Base-by-base conservation (phyloP, 1,284 basidiomycete species). In the Boletellus dicymbophilus region DNA sequence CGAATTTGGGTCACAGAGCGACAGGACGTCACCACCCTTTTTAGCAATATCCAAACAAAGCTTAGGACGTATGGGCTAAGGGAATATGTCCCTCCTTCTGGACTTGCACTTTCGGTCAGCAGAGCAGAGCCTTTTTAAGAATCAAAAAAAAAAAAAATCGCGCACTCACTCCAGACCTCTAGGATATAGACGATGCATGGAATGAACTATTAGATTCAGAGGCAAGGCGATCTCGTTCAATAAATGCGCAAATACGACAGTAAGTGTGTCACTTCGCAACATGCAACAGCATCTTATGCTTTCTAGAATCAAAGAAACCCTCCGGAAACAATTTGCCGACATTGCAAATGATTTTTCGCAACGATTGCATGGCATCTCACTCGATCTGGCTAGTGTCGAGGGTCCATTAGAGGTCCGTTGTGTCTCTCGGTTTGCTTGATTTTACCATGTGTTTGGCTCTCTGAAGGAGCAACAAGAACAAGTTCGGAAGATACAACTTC, bases 11-110 rank as follows among this genome's bases (percentile, higher is more conserved):
- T 95, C 6, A 86, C 83, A 3, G 95, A 98, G 69, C 85, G 90
- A 60, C 92, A 94, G 64, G 94, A 96, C 56, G 75, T 98, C 8
- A 84, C 88, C 3, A 93, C 90, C 3, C 77, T 98, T 13, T 91
- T 98, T 58, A 87, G 90, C 6, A 98, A 98, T 63, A 89, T 99
- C 31, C 92, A 95, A 68, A 98, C 94, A 2, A 98, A 98, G 70
- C 74, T 99, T 55, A 84, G 82, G 66, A 98, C 95, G 15, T 98
- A 98, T 72, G 85, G 88, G 12, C 66, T 98, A 54, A 76, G 84
- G 46, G 84, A 90, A 59, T 98, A 95, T 69, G 77, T 87, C 18
- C 93, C 95, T n/a, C 82, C 84, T 5, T 66, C 72, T 10, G 93
- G 90, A 1, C 69, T 94, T 16, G 70, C 82, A 18, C 75, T 89